Evolutionary conservation across 495 filamentous ascomycete species (phyloP).

Genomic region (Lophiostoma macrostomum): DNA sequence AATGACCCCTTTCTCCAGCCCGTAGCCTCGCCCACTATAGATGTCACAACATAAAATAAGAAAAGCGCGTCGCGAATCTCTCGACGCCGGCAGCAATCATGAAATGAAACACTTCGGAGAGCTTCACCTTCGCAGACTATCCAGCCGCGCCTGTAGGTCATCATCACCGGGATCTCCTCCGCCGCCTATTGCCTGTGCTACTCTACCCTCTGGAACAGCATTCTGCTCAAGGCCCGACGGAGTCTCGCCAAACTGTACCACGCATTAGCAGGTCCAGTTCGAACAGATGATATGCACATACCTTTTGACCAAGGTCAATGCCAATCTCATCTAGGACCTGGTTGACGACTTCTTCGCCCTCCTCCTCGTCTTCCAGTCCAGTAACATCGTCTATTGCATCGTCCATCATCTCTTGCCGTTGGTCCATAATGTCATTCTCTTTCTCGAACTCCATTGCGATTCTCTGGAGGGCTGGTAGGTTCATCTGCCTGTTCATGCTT

Average conservation of each 20-base stretch:
- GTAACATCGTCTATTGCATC: conserved; percentile 99
- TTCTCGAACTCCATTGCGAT: conserved; percentile 99
- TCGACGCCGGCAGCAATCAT: conserved; percentile 1
- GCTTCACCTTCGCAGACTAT: conserved; percentile 40
- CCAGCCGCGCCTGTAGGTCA: conserved; percentile 47
- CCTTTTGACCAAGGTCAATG: conserved; percentile 81
- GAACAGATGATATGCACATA: conserved; percentile 50
- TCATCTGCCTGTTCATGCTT: conserved; percentile 97
- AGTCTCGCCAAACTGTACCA: conserved; percentile 45
- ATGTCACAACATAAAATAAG: too few species aligned
- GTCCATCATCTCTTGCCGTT: conserved; percentile 99
- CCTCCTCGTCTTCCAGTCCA: conserved; percentile 83
- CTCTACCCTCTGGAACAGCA: conserved; percentile 40
- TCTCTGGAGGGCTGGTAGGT: conserved; percentile 87
- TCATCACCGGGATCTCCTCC: conserved; percentile 46
- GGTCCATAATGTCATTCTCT: conserved; percentile 99
- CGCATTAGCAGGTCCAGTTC: conserved; percentile 17
- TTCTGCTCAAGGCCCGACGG: conserved; percentile 44
- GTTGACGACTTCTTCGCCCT: conserved; percentile 92
- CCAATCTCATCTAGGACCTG: conserved; percentile 96
- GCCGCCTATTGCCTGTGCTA: conserved; percentile 46
- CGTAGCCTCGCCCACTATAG: too few species aligned
- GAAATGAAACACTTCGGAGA: not conserved
- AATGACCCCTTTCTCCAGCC: too few species aligned
- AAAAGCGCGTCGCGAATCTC: too few species aligned